phyloP scores from a whole-genome alignment of 768 basidiomycete species.

The Serendipita sp. region DNA sequence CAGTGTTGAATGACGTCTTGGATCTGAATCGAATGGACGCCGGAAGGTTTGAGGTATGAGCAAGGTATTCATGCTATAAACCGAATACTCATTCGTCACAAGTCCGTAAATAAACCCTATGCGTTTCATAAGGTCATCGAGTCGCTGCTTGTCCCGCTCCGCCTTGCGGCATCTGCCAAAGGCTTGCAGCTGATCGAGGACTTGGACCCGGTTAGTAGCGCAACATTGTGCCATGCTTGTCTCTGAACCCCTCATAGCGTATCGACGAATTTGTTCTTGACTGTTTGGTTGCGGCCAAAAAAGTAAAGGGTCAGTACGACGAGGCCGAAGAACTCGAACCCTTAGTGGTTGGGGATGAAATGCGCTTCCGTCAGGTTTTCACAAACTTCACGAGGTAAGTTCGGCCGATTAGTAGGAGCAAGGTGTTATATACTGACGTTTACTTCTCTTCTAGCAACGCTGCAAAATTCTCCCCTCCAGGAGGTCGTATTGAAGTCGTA shows the following conservation, averaged over 20 bases:
- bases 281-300: background rate
- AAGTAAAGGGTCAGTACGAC: background rate
- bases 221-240: background rate
- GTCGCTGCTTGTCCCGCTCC: conserved; percentile 53
- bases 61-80: background rate
- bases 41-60: conserved; percentile 6
- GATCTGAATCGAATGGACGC: conserved; percentile 62
- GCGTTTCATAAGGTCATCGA: conserved; percentile 64
- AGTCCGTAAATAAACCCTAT: conserved; percentile 45
- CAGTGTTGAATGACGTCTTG: conserved; percentile 63
- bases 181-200: conserved; percentile 49
- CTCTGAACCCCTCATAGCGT: conserved; percentile 12
- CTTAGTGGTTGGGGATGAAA: conserved; percentile 71
- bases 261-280: conserved; percentile 22
- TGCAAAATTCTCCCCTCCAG: conserved; percentile 61
- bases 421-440: background rate
- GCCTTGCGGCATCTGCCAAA: conserved; percentile 50
- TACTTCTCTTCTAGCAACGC: conserved; percentile 37
- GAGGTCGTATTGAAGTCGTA: conserved; percentile 48
- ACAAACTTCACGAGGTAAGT: conserved; percentile 64
- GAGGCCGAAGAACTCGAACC: conserved; percentile 23
- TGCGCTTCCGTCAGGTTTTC: conserved; percentile 61
- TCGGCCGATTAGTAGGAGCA: too few species aligned
- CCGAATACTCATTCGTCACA: conserved; percentile 15
- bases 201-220: conserved; percentile 29